Percentiles rank a stretch among this genome's conserved stretches.
Evolutionary conservation across 805 yeast genomes (phyloP).

Genomic region (Pichia exigua): DNA sequence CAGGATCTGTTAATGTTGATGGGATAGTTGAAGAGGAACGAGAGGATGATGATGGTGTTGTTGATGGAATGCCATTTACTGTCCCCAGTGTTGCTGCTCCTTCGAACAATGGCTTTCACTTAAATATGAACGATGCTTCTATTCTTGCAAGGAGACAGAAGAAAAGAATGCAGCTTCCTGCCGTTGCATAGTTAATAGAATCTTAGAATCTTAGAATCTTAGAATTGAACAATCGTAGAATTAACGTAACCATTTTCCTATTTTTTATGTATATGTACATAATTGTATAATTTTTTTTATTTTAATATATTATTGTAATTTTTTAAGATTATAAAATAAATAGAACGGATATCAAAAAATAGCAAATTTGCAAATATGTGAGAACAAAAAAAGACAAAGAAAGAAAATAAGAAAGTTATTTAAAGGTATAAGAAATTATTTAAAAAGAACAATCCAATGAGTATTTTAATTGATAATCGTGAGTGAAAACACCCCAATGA

Average conservation of each 20-base stretch:
- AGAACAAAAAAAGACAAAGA: background rate
- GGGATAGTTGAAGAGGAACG: constrained; percentile 8
- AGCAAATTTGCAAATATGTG: too few species aligned
- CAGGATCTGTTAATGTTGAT: background rate
- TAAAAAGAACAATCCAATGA: constrained; percentile 38
- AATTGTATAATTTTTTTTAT: too few species aligned
- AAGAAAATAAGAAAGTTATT: background rate
- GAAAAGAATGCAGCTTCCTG: background rate
- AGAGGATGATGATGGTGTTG: constrained; percentile 8
- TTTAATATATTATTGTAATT: too few species aligned
- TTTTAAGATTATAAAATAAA: too few species aligned
- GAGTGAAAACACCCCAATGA: constrained; percentile 88
- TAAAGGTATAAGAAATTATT: background rate
- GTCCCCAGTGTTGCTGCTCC: background rate
- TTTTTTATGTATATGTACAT: too few species aligned
- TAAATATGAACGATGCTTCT: constrained; percentile 45
- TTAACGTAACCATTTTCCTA: too few species aligned
- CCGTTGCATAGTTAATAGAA: background rate
- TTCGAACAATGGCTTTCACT: constrained; percentile 30
- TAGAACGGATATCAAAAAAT: too few species aligned
- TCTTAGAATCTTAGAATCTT: background rate
- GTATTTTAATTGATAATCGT: constrained; percentile 39
- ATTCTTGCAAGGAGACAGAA: constrained; percentile 40
- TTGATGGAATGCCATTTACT: background rate
- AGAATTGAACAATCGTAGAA: too few species aligned